phyloP scores from a whole-genome alignment of 495 filamentous ascomycete genomes.

The Podospora pseudoanserina region DNA sequence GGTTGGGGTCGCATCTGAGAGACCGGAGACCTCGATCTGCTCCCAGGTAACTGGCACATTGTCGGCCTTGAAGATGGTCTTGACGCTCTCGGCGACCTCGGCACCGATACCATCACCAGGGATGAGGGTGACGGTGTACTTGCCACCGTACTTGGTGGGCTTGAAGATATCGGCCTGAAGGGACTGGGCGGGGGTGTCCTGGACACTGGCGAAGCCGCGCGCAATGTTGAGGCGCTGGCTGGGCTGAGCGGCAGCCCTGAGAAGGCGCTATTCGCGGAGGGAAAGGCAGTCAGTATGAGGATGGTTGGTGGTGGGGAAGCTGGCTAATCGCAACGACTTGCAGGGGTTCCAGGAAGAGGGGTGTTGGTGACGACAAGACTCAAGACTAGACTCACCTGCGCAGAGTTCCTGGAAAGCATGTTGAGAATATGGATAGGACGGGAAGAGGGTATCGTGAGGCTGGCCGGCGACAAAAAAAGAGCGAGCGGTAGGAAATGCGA shows the following conservation, averaged over 20 bases:
- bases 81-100: constrained; percentile 95
- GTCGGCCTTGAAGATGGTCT: constrained; percentile 98
- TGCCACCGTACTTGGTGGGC: constrained; percentile 98
- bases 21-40: constrained; percentile 92
- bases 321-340: background rate
- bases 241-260: constrained; percentile 51
- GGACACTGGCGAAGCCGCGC: constrained; percentile 66
- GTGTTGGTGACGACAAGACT: constrained; percentile 15
- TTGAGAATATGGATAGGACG: constrained; percentile 21
- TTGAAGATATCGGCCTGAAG: constrained; percentile 90
- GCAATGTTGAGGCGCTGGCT: constrained; percentile 41
- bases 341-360: background rate
- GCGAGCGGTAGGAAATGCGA: background rate
- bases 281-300: constrained; percentile 27
- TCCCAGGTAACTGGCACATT: constrained; percentile 99
- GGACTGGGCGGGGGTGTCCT: constrained; percentile 79
- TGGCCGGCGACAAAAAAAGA: background rate
- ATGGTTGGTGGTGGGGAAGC: constrained; percentile 4
- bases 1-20: constrained; percentile 67
- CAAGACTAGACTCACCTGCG: constrained; percentile 40
- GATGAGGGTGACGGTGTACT: constrained; percentile 98
- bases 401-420: constrained; percentile 61
- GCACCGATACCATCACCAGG: constrained; percentile 98
- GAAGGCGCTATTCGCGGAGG: constrained; percentile 46
- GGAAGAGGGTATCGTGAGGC: constrained; percentile 1